These are phyloP conservation scores for Recurvomyces mirabilis DNA, from an alignment of 495 filamentous ascomycete genomes.

Conservation along the genomic window DNA sequence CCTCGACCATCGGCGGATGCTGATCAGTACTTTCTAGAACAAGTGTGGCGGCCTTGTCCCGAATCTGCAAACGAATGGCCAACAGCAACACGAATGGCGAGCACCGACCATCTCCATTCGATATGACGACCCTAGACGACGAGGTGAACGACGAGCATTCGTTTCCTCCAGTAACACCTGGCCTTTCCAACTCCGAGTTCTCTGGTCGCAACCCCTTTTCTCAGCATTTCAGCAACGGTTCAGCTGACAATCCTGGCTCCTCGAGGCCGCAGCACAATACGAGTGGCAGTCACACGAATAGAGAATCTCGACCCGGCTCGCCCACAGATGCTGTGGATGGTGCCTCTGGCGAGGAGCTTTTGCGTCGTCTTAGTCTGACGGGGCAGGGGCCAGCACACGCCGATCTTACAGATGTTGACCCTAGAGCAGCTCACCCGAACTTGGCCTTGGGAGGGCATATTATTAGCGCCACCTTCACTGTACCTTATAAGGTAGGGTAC, in stretches of 20 bases:
- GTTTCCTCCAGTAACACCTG: constrained; percentile 28
- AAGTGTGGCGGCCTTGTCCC: too few relatives aligned
- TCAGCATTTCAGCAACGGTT: constrained; percentile 5
- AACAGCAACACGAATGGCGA: too few relatives aligned
- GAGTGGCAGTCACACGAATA: too few relatives aligned
- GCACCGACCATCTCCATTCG: too few relatives aligned
- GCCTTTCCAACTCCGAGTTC: constrained; percentile 17
- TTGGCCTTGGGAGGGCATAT: constrained; percentile 67
- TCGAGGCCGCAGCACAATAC: constrained; percentile 1
- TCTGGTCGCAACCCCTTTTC: constrained; percentile 25
- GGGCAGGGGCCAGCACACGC: constrained; percentile 33
- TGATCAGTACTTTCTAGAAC: too few relatives aligned
- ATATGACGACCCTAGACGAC: too few relatives aligned
- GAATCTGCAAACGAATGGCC: too few relatives aligned
- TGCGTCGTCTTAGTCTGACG: constrained; percentile 51
- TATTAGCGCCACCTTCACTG: constrained; percentile 77
- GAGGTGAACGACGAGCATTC: constrained; percentile 27
- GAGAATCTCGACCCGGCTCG: constrained; percentile 31
- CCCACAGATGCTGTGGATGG: constrained; percentile 40
- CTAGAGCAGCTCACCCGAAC: constrained; percentile 50
- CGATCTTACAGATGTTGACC: constrained; percentile 47
- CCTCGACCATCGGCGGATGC: too few relatives aligned
- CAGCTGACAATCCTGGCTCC: neutral
- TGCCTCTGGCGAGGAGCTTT: constrained; percentile 47
- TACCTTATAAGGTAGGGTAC: constrained; percentile 64